Evolutionary conservation across 1,284 basidiomycete species (phyloP), one percentile per base, ranked within the genome.

Genomic region (Trichosporon coremiiforme): DNA sequence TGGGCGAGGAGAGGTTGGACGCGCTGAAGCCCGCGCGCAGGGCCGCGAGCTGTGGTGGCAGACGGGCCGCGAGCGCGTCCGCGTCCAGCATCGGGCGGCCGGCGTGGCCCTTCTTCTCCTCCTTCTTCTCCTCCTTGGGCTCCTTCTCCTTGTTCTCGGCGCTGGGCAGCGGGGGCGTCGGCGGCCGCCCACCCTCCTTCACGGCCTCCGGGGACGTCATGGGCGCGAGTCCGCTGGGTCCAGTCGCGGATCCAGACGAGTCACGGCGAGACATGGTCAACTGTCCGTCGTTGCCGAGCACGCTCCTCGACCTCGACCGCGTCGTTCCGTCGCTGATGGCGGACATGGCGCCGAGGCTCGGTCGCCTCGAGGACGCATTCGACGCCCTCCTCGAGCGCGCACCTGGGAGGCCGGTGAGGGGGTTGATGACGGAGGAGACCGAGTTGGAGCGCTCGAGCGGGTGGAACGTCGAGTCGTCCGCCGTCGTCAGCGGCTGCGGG

Each of bases 11-110:
- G 25, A 66, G 31, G 33, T 62, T 62, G 29, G 50, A 47, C 29
- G 33, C 65, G 35, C 35, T 29, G 50, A 20, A 25, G 22, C 74
- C 73, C 0, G 73, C 73, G 10, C 81, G 75, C 15, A 82, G 75
- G 3, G 81, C 81, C 1, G 78, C 76, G 12, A 82, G 75, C 65
- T 81, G 79, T n/a, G 81, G 81, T 35, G 81, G 81, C 10, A 82
- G 73, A 4, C 79, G 74, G 13, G 77, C 72, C 2, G 73, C 74
- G 38, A 82, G 74, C 70, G 79, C 74, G 68, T 80, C 81, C 5
- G 80, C 77, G 25, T 71, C 68, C 25, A 74, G 73, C 22, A 74
- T 74, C 22, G 47, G 66, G 1, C 73, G 65, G 4, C 64, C 67
- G 55, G 15, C 29, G 17, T 22, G 31, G 12, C 36, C 60, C 55